Base-by-base conservation (phyloP, 371 early-diverging fungal genomes). In the Blakeslea trispora region DNA sequence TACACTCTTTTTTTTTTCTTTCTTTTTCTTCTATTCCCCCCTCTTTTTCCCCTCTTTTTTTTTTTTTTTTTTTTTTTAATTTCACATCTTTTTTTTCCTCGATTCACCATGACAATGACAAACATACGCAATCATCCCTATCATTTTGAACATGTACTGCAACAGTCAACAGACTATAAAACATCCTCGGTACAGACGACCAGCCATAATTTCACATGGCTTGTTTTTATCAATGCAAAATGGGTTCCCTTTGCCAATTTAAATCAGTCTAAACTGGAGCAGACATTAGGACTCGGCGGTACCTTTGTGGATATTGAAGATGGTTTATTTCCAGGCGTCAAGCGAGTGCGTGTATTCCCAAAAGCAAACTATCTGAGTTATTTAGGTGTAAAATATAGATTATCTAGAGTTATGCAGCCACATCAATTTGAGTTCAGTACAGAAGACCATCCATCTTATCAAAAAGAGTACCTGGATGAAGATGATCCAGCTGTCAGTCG, bases 231-330 rank as follows among this genome's bases (percentile, higher is more conserved):
- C 65, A 52, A 63, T 34, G 58, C 61, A 31, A 71, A 69, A 44
- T 77, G 77, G 77, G 68, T 74, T 11, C 77, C 77, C 2, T 77
- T 77, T 65, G 77, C 71, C 41, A 65, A 61, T 24, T 17, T 43
- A 21, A 77, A 77, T 37, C 77, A 77, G 44, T 49, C 59, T 50
- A 73, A 72, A 59, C 53, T 77, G 31, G 77, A 77, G 49, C 77
- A 77, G 28, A 74, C 74, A 3, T 57, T 77, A 17, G 69, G 68
- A 48, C 58, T 74, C n/a, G 74, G 74, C 10, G 77, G 77, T 13
- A 77, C 77, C 3, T 77, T 77, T 68, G 77, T 77, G 15, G 77
- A 77, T 48, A 74, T 77, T 46, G 59, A 74, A 54, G 77, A 77
- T 53, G 53, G 59, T 14, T 61, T 74, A 31, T 77, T 77, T 51